Percentiles rank a stretch among this genome's conserved stretches.
Conservation (phyloP, 108 stramenopile genomes). For the Seminavis robusta region DNA sequence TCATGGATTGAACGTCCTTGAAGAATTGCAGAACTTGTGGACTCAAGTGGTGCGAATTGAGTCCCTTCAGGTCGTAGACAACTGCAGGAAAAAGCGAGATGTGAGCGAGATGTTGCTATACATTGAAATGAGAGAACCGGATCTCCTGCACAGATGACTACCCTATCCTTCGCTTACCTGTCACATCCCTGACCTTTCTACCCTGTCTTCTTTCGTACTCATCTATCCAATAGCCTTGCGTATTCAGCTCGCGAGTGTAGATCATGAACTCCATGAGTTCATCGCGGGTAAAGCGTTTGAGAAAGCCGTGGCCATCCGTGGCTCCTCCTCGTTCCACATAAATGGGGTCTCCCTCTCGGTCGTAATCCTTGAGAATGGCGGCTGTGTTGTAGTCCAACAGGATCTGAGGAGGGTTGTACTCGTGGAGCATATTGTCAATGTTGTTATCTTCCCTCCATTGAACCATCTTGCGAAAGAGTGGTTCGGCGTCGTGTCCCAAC, state of each 20-base stretch:
- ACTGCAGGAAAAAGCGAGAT: too few relatives aligned
- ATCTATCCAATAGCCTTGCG: background rate
- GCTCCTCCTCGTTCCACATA: conserved; percentile 9
- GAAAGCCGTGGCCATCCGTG: conserved; percentile 3
- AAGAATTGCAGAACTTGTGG: background rate
- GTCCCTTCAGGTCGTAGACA: conserved; percentile 10
- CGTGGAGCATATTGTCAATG: conserved; percentile 6
- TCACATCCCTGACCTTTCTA: background rate
- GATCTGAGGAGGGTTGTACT: conserved; percentile 8
- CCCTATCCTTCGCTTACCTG: too few relatives aligned
- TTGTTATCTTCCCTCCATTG: conserved; percentile 3
- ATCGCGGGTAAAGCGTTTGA: conserved; percentile 7
- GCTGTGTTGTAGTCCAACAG: conserved; percentile 5
- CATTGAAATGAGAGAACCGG: too few relatives aligned
- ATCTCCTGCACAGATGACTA: too few relatives aligned
- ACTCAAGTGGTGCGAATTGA: conserved; percentile 1
- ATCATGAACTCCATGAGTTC: conserved; percentile 15
- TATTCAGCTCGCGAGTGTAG: conserved; percentile 9
- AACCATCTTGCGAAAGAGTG: conserved; percentile 15
- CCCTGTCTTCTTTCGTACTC: conserved; percentile 1
- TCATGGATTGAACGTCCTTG: conserved; percentile 1
- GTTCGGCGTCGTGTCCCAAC: conserved; percentile 10
- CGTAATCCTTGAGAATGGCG: conserved; percentile 10
- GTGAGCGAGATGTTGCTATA: too few relatives aligned
- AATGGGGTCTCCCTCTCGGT: conserved; percentile 19